A percentile compares a stretch with the other conserved stretches of the same genome.
These are phyloP conservation scores for Coemansia sp. DNA, from an alignment of 192 early-diverging fungal species.

Conservation along the genomic window DNA sequence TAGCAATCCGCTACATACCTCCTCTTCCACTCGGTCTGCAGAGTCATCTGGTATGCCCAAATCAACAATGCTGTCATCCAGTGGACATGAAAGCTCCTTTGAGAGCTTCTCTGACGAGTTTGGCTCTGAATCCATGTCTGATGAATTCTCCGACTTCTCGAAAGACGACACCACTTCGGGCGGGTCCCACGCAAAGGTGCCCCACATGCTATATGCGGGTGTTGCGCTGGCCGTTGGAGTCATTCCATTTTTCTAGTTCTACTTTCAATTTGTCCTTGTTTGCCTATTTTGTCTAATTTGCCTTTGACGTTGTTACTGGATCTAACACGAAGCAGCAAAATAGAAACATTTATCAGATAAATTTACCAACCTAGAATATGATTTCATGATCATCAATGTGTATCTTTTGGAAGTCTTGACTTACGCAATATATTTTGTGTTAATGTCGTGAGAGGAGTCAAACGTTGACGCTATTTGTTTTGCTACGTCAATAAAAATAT, in stretches of 20 bases:
- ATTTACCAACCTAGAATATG: too few relatives aligned
- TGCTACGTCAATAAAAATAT: too few relatives aligned
- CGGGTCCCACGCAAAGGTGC: neutral
- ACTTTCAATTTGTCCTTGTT: neutral
- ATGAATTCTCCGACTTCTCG: neutral
- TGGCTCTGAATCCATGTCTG: constrained; percentile 1
- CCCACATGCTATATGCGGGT: neutral
- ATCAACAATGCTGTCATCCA: neutral
- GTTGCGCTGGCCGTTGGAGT: neutral
- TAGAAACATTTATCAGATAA: too few relatives aligned
- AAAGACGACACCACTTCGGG: neutral
- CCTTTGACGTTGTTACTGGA: neutral
- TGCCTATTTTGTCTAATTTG: neutral
- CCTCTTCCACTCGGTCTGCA: neutral
- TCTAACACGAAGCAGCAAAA: neutral
- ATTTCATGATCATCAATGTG: too few relatives aligned
- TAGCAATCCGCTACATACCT: neutral
- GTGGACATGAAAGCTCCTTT: neutral
- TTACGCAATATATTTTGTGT: too few relatives aligned
- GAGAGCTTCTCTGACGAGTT: constrained; percentile 12
- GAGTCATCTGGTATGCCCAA: neutral
- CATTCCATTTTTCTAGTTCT: constrained; percentile 3
- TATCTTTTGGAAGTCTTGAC: too few relatives aligned
- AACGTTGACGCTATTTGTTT: too few relatives aligned
- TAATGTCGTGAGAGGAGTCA: too few relatives aligned